Conservation (phyloP, 768 basidiomycete species). For the Rhizopogon roseolus region DNA sequence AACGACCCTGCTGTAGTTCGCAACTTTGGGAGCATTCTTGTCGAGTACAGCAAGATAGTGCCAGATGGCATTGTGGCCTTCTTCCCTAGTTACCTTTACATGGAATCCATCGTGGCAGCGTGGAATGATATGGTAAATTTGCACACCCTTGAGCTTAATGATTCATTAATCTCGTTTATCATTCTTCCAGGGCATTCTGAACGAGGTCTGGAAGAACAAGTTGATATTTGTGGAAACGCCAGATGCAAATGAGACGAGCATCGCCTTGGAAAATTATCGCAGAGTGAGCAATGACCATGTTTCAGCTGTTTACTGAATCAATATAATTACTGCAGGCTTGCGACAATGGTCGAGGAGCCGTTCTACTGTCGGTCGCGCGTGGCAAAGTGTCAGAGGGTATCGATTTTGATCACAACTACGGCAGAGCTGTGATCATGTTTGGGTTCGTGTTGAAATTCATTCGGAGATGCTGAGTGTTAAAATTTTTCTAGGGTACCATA, state of each 20-base stretch:
- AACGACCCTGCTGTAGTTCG: slow-evolving; percentile 99
- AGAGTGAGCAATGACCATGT: slow-evolving; percentile 48
- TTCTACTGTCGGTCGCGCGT: slow-evolving; percentile 93
- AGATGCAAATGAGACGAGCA: slow-evolving; percentile 97
- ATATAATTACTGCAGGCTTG: slow-evolving; percentile 61
- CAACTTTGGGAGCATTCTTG: slow-evolving; percentile 96
- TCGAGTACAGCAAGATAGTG: slow-evolving; percentile 97
- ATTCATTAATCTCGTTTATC: neutral
- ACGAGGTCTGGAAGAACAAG: slow-evolving; percentile 99
- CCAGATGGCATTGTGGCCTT: slow-evolving; percentile 99
- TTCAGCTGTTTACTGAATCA: neutral
- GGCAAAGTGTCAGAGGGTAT: slow-evolving; percentile 99
- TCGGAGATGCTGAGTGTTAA: slow-evolving; percentile 1
- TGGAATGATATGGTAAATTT: slow-evolving; percentile 98
- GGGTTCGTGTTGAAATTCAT: slow-evolving; percentile 49
- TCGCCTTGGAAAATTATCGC: slow-evolving; percentile 95
- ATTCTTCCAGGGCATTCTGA: slow-evolving; percentile 79
- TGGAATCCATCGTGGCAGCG: slow-evolving; percentile 99
- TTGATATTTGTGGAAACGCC: slow-evolving; percentile 99
- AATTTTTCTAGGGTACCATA: slow-evolving; percentile 69
- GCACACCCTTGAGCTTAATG: neutral
- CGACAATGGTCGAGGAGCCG: slow-evolving; percentile 96
- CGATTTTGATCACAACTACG: slow-evolving; percentile 99
- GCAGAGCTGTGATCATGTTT: slow-evolving; percentile 99
- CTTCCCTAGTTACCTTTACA: slow-evolving; percentile 98